Conservation (phyloP, 306 rosid species). For the Alnus glutinosa region DNA sequence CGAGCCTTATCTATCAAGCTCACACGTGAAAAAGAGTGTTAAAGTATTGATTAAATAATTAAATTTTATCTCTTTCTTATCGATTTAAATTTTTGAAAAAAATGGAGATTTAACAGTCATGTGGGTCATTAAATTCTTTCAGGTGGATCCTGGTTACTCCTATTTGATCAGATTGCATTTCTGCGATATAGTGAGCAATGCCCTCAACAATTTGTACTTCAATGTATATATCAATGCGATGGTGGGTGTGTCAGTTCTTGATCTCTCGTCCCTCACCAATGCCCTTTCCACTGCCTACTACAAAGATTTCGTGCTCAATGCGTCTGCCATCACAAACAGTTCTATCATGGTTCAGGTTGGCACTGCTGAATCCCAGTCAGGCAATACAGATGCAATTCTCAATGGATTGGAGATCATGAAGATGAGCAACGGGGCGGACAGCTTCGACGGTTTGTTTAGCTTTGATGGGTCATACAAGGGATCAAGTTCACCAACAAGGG, state of each 20-base stretch:
- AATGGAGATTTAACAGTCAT: too few species aligned
- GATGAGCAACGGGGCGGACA: slow-evolving; percentile 54
- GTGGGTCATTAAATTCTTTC: too few species aligned
- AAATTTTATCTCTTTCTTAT: too few species aligned
- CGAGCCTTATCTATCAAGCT: too few species aligned
- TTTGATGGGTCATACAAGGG: slow-evolving; percentile 59
- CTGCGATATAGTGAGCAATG: slow-evolving; percentile 74
- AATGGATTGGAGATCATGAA: slow-evolving; percentile 86
- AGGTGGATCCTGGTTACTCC: slow-evolving; percentile 50
- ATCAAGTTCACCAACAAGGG: slow-evolving; percentile 1
- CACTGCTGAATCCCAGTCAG: slow-evolving; percentile 42
- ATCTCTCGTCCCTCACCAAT: slow-evolving; percentile 61
- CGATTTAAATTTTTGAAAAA: too few species aligned
- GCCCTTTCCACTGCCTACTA: slow-evolving; percentile 57
- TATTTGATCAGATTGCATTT: slow-evolving; percentile 84
- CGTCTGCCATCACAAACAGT: slow-evolving; percentile 41
- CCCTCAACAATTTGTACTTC: slow-evolving; percentile 48
- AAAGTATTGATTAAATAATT: too few species aligned
- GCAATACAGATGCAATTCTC: slow-evolving; percentile 51
- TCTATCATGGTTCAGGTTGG: slow-evolving; percentile 63
- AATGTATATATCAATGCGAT: slow-evolving; percentile 62
- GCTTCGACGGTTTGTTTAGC: slow-evolving; percentile 57
- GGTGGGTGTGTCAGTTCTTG: slow-evolving; percentile 45
- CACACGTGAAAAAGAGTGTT: too few species aligned
- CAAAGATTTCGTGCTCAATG: slow-evolving; percentile 55